These are phyloP conservation scores for Eucalyptus viminalis DNA, from an alignment of 345 rosid genomes.

Conservation along the genomic window DNA sequence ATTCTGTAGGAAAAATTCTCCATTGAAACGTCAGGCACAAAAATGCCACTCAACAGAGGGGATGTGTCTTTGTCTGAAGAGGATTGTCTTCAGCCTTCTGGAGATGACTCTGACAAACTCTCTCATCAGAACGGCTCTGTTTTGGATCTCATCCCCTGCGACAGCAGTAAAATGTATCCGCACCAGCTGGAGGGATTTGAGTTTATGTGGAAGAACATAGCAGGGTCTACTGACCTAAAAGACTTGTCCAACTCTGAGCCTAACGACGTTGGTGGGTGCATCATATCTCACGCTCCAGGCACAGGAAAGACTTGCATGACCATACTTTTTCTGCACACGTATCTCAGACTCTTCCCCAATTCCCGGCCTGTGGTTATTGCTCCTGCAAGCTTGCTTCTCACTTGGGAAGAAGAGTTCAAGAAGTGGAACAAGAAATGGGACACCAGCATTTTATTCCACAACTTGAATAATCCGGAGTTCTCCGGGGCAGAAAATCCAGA, in stretches of 20 bases:
- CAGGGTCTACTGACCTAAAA: conserved; percentile 36
- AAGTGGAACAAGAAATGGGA: conserved; percentile 69
- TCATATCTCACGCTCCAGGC: conserved; percentile 83
- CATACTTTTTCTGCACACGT: conserved; percentile 49
- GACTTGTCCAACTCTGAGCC: conserved; percentile 11
- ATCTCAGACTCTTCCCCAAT: conserved; percentile 21
- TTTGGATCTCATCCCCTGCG: conserved; percentile 62
- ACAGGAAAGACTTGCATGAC: conserved; percentile 79
- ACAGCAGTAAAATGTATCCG: conserved; percentile 24
- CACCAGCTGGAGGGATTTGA: conserved; percentile 82
- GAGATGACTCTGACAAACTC: not conserved
- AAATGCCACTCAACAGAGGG: not conserved
- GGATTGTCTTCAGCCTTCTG: not conserved
- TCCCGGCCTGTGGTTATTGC: conserved; percentile 68
- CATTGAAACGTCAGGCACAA: not conserved
- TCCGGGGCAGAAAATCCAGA: conserved; percentile 24
- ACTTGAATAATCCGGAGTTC: conserved; percentile 31
- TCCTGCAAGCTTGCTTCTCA: conserved; percentile 62
- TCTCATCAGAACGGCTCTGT: conserved; percentile 30
- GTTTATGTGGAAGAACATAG: conserved; percentile 70
- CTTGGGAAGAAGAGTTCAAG: conserved; percentile 73
- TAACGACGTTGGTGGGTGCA: conserved; percentile 41
- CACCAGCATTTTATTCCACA: conserved; percentile 41
- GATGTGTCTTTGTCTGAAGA: not conserved
- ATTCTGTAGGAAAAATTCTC: not conserved